A percentile compares a stretch with the other conserved stretches of the same genome.
phyloP scores from a whole-genome alignment of 768 basidiomycete species.

The Boletus barrowsii region DNA sequence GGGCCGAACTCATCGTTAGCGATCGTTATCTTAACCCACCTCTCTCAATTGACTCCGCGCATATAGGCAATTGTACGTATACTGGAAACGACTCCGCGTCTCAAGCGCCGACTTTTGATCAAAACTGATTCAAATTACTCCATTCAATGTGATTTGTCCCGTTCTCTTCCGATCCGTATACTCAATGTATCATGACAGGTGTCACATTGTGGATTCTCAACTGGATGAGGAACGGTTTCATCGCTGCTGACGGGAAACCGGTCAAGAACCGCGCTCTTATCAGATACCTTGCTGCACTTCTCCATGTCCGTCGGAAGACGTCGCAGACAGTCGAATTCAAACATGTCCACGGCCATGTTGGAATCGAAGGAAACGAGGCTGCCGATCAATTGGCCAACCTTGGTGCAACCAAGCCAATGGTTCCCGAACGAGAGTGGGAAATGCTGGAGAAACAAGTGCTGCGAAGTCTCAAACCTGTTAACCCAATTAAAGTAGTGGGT shows the following conservation, averaged over 20 bases:
- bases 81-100: slow-evolving; percentile 66
- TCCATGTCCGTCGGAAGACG: slow-evolving; percentile 47
- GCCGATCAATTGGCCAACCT: slow-evolving; percentile 73
- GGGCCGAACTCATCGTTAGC: slow-evolving; percentile 80
- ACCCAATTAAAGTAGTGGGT: background rate
- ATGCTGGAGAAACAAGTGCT: slow-evolving; percentile 15
- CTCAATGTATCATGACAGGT: slow-evolving; percentile 44
- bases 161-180: background rate
- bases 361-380: slow-evolving; percentile 79
- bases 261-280: slow-evolving; percentile 78
- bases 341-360: slow-evolving; percentile 78
- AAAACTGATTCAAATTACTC: slow-evolving; percentile 86
- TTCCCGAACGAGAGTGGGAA: slow-evolving; percentile 62
- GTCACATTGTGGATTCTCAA: slow-evolving; percentile 61
- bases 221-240: slow-evolving; percentile 62
- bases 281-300: slow-evolving; percentile 60
- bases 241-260: slow-evolving; percentile 42
- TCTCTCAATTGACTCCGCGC: background rate
- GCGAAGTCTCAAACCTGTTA: slow-evolving; percentile 9
- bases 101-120: slow-evolving; percentile 59
- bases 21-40: slow-evolving; percentile 21
- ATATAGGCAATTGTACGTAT: slow-evolving; percentile 83
- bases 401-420: slow-evolving; percentile 42
- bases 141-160: slow-evolving; percentile 58
- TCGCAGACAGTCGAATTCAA: slow-evolving; percentile 61